phyloP scores from a whole-genome alignment of 129 eudicot species.

The Pittosporum tobira region DNA sequence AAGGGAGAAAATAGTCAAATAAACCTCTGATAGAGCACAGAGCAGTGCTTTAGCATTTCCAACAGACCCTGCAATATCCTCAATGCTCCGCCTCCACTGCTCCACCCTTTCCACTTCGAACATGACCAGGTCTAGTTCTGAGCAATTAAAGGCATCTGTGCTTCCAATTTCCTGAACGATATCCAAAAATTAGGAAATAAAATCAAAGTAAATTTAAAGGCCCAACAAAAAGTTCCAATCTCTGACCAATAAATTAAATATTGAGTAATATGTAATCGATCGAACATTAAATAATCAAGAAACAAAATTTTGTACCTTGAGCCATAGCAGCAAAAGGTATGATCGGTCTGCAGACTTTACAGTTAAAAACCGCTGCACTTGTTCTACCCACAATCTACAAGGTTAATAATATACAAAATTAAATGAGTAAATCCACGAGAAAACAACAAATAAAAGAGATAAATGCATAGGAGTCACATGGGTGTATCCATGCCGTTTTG shows the following conservation, averaged over 20 bases:
- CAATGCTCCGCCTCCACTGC: constrained; percentile 49
- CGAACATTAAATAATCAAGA: not conserved
- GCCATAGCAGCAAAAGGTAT: constrained; percentile 50
- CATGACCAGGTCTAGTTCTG: constrained; percentile 46
- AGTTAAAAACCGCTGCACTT: constrained; percentile 49
- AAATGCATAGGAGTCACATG: no score
- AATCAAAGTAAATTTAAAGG: not conserved
- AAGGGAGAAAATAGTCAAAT: not conserved
- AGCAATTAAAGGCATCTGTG: constrained; percentile 56
- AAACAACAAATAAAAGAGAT: not conserved
- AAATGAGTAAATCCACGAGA: not conserved
- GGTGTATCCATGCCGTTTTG: no score
- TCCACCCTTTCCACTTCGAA: constrained; percentile 49
- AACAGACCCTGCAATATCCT: constrained; percentile 32
- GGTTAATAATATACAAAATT: constrained; percentile 3
- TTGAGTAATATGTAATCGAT: not conserved
- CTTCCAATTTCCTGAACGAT: constrained; percentile 56
- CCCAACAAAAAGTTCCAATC: not conserved
- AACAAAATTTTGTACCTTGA: constrained; percentile 44
- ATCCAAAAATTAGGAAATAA: constrained; percentile 3
- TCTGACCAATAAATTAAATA: not conserved
- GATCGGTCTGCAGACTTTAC: constrained; percentile 34
- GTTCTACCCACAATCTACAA: constrained; percentile 68
- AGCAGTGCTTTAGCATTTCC: constrained; percentile 33
- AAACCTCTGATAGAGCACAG: constrained; percentile 50